A percentile compares a stretch with the other conserved stretches of the same genome.
These are phyloP conservation scores for Phylloporus arenicola DNA, from an alignment of 768 basidiomycete genomes.

Conservation along the genomic window DNA sequence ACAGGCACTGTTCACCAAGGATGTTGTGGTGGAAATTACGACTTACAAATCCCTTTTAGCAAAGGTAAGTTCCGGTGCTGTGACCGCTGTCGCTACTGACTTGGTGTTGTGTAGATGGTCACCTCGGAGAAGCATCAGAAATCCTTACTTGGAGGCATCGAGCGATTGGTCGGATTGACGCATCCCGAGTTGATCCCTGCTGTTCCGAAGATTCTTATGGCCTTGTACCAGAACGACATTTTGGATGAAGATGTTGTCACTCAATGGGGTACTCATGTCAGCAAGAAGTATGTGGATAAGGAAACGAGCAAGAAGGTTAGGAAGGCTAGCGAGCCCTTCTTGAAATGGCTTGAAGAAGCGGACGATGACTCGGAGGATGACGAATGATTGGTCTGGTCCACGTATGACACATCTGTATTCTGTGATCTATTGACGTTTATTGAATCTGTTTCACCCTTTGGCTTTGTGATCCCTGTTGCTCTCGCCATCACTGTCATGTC, in stretches of 20 bases:
- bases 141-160: conserved; percentile 86
- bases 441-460: background rate
- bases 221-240: conserved; percentile 85
- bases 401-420: background rate
- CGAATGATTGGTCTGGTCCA: conserved; percentile 11
- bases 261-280: conserved; percentile 94
- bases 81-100: background rate
- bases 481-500: conserved; percentile 12
- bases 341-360: conserved; percentile 93
- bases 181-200: conserved; percentile 64
- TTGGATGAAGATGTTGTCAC: conserved; percentile 87
- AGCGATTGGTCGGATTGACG: conserved; percentile 73
- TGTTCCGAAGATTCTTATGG: conserved; percentile 92
- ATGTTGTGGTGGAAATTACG: conserved; percentile 60
- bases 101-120: conserved; percentile 53
- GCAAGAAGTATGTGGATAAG: conserved; percentile 94
- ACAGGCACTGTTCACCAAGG: conserved; percentile 75
- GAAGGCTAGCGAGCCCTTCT: conserved; percentile 92
- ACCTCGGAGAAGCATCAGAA: conserved; percentile 96
- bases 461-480: background rate
- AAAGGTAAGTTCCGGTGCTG: conserved; percentile 43
- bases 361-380: conserved; percentile 54
- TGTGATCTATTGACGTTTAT: conserved; percentile 13
- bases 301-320: conserved; percentile 93
- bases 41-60: conserved; percentile 64